Evolutionary conservation across 108 stramenopile species (phyloP), one percentile per base, ranked within the genome.

Genomic region (Nitzschia putrida): DNA sequence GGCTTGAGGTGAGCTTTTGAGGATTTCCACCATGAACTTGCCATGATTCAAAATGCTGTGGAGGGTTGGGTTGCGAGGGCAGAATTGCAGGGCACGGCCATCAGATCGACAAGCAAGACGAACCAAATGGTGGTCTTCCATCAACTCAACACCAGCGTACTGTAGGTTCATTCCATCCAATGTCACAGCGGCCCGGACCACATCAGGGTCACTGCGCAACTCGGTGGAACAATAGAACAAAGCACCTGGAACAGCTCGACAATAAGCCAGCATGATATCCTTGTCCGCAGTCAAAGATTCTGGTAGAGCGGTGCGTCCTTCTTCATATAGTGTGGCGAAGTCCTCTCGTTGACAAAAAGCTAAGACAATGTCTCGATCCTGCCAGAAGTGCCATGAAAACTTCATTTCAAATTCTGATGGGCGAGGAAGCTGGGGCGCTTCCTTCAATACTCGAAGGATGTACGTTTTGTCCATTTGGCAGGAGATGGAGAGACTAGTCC

Each of bases 221-320:
- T 69, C 73, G 22, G 68, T 64, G 7, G 59, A 45, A 57, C 73
- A 73, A 21, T 74, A 68, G 37, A 74, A 68, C 7, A 80, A 38
- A 16, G 63, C 50, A n/a, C n/a, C n/a, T 20, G 79, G 79, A 24
- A 80, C 74, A 40, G 59, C 45, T 24, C 45, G 50, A 52, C 79
- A 80, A 70, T 74, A 80, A 6, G 67, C 79, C 56, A 80, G 23
- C 63, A 73, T 69, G 55, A 80, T 64, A 26, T 80, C 68, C 41
- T 74, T 69, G 43, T 80, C 79, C 2, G 40, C 8, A 21, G 40
- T 58, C 23, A 69, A 43, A 47, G 65, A 80, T n/a, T 41, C 60
- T 14, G 79, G 79, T 0, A 80, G 45, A 7, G 64, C 63, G 21
- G 73, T 67, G 13, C 13, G 44, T 44, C 13, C 44, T 22, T 61